Base-by-base conservation (phyloP, 306 rosid species). In the Ormosia semicastrata region DNA sequence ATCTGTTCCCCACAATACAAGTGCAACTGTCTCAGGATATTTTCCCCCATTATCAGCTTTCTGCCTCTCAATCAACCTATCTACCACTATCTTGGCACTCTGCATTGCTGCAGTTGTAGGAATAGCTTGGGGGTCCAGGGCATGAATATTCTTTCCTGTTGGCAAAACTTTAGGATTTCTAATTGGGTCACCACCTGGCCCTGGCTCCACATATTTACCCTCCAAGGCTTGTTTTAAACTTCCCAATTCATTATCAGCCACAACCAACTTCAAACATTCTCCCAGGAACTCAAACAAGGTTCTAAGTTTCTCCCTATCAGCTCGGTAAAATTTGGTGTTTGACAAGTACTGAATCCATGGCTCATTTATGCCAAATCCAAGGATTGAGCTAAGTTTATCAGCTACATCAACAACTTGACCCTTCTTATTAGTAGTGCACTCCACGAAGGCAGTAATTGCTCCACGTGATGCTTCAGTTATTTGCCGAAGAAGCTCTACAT, bases 291-390 rank as follows among this genome's bases (percentile, higher is more conserved):
- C 86, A 50, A 91, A 91, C 80, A 91, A 43, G 24, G 36, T 77
- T 58, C 92, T 83, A 4, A 91, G 89, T 70, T 89, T 91, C 32
- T 81, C 89, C 77, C 92, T 85, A 32, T 91, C 91, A 6, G 96
- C 88, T 69, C 92, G 89, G 85, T 88, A 88, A 67, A 91, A 91
- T 56, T 88, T 9, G 64, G 64, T 58, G 14, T 58, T 8, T 9
- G 97, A 91, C 87, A 93, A 86, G 89, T 93, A 87, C 82, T 92
- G 91, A 65, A 95, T 50, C 99, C 99, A 93, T n/a, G 99, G 99
- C 76, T 95, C 99, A 41, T 90, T 95, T 54, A 93, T 88, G 30
- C 98, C 94, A 8, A 93, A 95, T 24, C 99, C 99, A 62, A 95
- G 91, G 78, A 93, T 88, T 6, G 95, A 88, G 46, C 73, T 85